Evolutionary conservation across 805 yeast species (phyloP).

Genomic region (Metschnikowia baotianmanensis): DNA sequence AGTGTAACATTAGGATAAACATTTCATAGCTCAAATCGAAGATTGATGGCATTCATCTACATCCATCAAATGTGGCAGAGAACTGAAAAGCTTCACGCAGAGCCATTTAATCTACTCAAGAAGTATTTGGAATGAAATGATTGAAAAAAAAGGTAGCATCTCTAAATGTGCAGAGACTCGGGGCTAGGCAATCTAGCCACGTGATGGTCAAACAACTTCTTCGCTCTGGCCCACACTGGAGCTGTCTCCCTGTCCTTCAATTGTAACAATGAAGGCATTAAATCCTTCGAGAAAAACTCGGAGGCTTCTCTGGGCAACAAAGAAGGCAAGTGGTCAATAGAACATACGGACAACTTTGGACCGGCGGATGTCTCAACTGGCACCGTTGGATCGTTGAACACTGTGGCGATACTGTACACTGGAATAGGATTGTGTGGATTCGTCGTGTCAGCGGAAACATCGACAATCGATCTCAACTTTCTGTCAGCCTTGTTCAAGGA

Average conservation of each 20-base stretch:
- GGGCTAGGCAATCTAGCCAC: slow-evolving; percentile 57
- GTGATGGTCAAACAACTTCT: slow-evolving; percentile 77
- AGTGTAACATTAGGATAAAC: slow-evolving; percentile 54
- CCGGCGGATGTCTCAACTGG: slow-evolving; percentile 74
- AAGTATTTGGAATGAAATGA: too few relatives aligned
- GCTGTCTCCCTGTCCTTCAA: slow-evolving; percentile 79
- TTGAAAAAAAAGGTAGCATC: background rate
- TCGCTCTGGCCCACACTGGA: slow-evolving; percentile 91
- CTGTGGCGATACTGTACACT: slow-evolving; percentile 86
- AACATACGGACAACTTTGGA: slow-evolving; percentile 85
- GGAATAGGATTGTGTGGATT: slow-evolving; percentile 98
- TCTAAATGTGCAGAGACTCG: background rate
- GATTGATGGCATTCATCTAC: too few relatives aligned
- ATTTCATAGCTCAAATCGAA: background rate
- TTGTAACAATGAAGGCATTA: slow-evolving; percentile 84
- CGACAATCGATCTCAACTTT: slow-evolving; percentile 88
- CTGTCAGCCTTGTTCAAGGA: slow-evolving; percentile 65
- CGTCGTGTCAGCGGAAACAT: slow-evolving; percentile 98
- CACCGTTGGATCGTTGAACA: slow-evolving; percentile 88
- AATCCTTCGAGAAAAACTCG: slow-evolving; percentile 82
- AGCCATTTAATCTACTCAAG: too few relatives aligned
- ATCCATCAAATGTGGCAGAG: too few relatives aligned
- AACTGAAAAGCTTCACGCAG: too few relatives aligned
- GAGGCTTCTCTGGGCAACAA: slow-evolving; percentile 96
- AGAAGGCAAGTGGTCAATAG: slow-evolving; percentile 95